A percentile compares a stretch with the other conserved stretches of the same genome.
These are phyloP conservation scores for Mitragyna speciosa DNA, from an alignment of 257 asterid genomes.

Conservation along the genomic window DNA sequence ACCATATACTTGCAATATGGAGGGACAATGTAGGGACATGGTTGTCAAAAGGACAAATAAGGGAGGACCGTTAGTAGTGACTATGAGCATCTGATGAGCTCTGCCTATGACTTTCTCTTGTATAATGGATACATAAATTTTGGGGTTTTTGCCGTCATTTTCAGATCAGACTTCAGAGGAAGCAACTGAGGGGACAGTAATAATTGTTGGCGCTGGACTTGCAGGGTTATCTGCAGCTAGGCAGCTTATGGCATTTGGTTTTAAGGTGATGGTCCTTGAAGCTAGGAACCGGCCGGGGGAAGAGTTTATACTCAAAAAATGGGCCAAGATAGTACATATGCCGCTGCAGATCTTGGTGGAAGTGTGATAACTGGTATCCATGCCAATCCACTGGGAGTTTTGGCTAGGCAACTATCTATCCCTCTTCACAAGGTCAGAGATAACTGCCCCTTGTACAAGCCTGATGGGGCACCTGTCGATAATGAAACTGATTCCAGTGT, in stretches of 20 bases:
- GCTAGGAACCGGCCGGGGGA: slow-evolving; percentile 88
- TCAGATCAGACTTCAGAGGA: slow-evolving; percentile 46
- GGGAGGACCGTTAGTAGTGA: slow-evolving; percentile 73
- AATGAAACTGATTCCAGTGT: slow-evolving; percentile 51
- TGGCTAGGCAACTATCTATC: slow-evolving; percentile 71
- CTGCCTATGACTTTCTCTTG: slow-evolving; percentile 71
- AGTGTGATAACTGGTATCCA: slow-evolving; percentile 83
- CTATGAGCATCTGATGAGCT: slow-evolving; percentile 51
- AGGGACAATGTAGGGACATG: slow-evolving; percentile 61
- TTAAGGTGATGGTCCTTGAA: slow-evolving; percentile 66
- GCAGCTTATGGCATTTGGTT: slow-evolving; percentile 74
- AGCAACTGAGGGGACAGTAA: slow-evolving; percentile 51
- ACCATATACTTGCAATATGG: slow-evolving; percentile 77
- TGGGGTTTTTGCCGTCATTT: slow-evolving; percentile 58
- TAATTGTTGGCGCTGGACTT: slow-evolving; percentile 76
- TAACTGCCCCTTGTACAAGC: slow-evolving; percentile 72
- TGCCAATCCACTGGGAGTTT: slow-evolving; percentile 84
- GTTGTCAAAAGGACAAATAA: slow-evolving; percentile 63
- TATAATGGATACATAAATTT: slow-evolving; percentile 72
- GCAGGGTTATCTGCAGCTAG: slow-evolving; percentile 81
- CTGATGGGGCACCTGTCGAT: slow-evolving; percentile 64
- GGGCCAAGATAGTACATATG: slow-evolving; percentile 49
- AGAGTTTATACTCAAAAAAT: slow-evolving; percentile 79
- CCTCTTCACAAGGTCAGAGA: slow-evolving; percentile 82
- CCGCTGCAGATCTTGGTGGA: slow-evolving; percentile 81